Base-by-base conservation (phyloP, 805 yeast genomes). In the Metschnikowia baotianmanensis region DNA sequence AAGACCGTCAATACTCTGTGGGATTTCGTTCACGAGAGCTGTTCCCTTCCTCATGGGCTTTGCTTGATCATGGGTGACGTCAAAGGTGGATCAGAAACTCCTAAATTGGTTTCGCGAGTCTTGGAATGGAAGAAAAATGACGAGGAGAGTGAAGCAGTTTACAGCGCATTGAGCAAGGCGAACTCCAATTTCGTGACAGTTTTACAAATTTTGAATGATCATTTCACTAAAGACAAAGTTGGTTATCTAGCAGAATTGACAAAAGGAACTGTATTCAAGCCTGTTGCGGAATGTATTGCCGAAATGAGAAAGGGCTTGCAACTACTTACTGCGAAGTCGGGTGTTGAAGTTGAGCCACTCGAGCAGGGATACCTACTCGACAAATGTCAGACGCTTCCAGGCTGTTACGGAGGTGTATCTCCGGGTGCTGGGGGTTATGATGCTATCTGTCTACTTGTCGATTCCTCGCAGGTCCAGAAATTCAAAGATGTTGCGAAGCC, bases 381-480 rank as follows among this genome's bases (percentile, higher is more conserved):
- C 55, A 59, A 67, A 13, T 59, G 72, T 29, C 50, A 61, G 6
- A 21, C 23, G n/a, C 56, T 86, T 16, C 68, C 67, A 0, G 99
- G 99, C 12, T 93, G 88, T 22, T 52, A 91, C 15, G 95, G 96
- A 0, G 97, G 96, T n/a, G 90, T 93, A 24, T 96, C 93, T 3
- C 99, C 99, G 0, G 99, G 99, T 2, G 99, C 99, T 0, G 99
- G 99, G 20, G 99, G 99, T 0, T 85, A 81, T 57, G 99, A 93
- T 67, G 99, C 99, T 1, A 77, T 93, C 15, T 77, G 95, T 41
- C 55, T 91, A 20, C 61, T 93, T 20, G 82, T 83, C 2, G 70
- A 43, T 22, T 78, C 74, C 20, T 55, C 61, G 1, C 59, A 76
- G 2, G 58, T 76, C 3, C 60, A 53, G 2, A 45, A 51, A 9